A percentile compares a stretch with the other conserved stretches of the same genome.
Conservation (phyloP, 352 stramenopile species). For the Globisporangium paroecandrum region DNA sequence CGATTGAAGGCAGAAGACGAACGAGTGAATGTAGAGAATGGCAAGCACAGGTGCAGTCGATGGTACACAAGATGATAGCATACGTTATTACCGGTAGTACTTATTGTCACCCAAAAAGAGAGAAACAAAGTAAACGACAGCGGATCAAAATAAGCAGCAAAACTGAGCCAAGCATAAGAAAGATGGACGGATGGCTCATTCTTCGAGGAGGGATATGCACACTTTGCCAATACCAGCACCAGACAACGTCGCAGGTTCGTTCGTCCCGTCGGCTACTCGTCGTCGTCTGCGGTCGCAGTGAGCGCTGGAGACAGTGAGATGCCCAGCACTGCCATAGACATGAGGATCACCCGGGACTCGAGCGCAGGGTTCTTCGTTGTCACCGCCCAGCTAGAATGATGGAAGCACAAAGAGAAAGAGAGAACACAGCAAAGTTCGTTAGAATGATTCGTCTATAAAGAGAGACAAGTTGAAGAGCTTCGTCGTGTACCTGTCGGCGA, state of each 20-base stretch:
- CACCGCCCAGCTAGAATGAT: constrained; percentile 36
- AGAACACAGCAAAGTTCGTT: neutral
- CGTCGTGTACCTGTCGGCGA: constrained; percentile 67
- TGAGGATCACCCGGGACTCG: constrained; percentile 67
- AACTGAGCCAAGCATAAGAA: constrained; percentile 27
- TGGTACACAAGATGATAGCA: constrained; percentile 9
- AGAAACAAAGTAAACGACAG: constrained; percentile 14
- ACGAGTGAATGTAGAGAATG: neutral
- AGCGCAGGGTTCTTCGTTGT: constrained; percentile 48
- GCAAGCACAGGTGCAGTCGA: neutral
- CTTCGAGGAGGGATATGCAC: constrained; percentile 6
- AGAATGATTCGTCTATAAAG: neutral
- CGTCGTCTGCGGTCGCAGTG: constrained; percentile 40
- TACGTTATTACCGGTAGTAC: constrained; percentile 2
- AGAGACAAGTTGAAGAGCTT: neutral
- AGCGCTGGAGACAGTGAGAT: constrained; percentile 65
- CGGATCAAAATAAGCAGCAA: constrained; percentile 22
- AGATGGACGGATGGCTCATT: constrained; percentile 11
- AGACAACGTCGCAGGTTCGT: neutral
- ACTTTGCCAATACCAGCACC: neutral
- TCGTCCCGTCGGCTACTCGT: constrained; percentile 27
- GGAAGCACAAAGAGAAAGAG: constrained; percentile 1
- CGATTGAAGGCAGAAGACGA: constrained; percentile 3
- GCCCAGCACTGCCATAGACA: constrained; percentile 63
- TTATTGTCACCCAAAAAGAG: constrained; percentile 5